Evolutionary conservation across 2,329 filamentous ascomycete genomes (phyloP).

Genomic region (Dendrostoma leiphaemia): DNA sequence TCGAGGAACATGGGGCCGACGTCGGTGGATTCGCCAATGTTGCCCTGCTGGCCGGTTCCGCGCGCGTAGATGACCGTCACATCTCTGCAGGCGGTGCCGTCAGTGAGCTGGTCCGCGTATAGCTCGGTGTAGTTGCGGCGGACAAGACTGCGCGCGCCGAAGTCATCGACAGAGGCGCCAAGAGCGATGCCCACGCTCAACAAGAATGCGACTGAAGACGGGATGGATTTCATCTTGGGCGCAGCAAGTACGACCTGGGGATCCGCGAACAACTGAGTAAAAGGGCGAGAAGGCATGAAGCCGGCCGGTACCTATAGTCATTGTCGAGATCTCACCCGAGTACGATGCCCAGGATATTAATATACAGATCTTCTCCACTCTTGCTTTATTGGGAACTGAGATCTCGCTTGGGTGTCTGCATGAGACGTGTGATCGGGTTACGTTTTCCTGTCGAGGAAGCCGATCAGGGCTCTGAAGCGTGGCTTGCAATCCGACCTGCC

Average conservation of each 20-base stretch:
- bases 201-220: neutral
- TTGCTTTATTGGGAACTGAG: too few relatives aligned
- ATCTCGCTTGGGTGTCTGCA: neutral
- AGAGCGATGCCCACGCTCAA: neutral
- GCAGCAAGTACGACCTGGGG: neutral
- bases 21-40: conserved; percentile 16
- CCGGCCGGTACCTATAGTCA: neutral
- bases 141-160: neutral
- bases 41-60: conserved; percentile 15
- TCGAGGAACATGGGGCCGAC: conserved; percentile 26
- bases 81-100: conserved; percentile 16
- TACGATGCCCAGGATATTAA: neutral
- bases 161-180: neutral
- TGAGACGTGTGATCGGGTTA: neutral
- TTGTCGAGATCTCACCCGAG: neutral
- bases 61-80: conserved; percentile 18
- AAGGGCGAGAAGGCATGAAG: neutral
- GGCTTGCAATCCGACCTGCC: neutral
- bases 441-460: neutral
- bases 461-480: neutral
- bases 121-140: conserved; percentile 3
- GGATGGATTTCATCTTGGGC: conserved; percentile 8
- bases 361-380: neutral
- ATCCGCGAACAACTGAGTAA: neutral
- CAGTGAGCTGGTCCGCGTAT: conserved; percentile 13